Evolutionary conservation across 1,284 basidiomycete species (phyloP), one percentile per base, ranked within the genome.

Genomic region (Pterula multifida): DNA sequence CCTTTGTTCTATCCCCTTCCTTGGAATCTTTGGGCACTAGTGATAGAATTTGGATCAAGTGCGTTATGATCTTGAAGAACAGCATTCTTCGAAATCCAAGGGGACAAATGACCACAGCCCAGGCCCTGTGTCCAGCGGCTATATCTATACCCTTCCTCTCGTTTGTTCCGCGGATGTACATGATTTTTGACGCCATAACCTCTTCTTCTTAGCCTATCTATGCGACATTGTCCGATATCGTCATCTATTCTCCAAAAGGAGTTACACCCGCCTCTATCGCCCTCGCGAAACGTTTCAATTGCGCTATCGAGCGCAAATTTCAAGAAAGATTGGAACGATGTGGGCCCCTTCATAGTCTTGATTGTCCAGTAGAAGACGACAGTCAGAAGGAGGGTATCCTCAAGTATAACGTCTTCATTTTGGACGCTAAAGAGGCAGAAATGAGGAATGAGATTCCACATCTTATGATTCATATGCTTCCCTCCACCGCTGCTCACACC

Each of bases 161-260:
- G 6, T 17, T 17, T 19, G 39, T 42, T n/a, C 13, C 39, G 11
- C 32, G 6, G 39, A 4, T 17, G 17, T 11, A 42, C 6, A 19
- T 22, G 4, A 9, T 17, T 42, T 42, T 42, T 42, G 39, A 42
- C 9, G 51, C 46, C 39, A 32, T 45, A 17, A 54, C 57, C 39
- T 42, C 39, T 6, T 42, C 19, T 42, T 42, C 11, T 9, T 19
- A 76, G 73, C 71, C 73, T 2, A 90, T 94, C 58, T 93, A 92
- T 61, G 83, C 90, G 0, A 87, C 88, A 1, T 73, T 96, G 36
- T 91, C 88, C 47, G 92, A 96, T 62, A 79, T 96, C 54, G 80
- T 94, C 54, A 69, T 95, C 46, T 95, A 94, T 65, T 86, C 85
- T 2, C 79, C 82, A n/a, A 74, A 72, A 62, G 76, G 69, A 32